phyloP scores from a whole-genome alignment of 208 protist genomes.

The Leishmania amazonensis region DNA sequence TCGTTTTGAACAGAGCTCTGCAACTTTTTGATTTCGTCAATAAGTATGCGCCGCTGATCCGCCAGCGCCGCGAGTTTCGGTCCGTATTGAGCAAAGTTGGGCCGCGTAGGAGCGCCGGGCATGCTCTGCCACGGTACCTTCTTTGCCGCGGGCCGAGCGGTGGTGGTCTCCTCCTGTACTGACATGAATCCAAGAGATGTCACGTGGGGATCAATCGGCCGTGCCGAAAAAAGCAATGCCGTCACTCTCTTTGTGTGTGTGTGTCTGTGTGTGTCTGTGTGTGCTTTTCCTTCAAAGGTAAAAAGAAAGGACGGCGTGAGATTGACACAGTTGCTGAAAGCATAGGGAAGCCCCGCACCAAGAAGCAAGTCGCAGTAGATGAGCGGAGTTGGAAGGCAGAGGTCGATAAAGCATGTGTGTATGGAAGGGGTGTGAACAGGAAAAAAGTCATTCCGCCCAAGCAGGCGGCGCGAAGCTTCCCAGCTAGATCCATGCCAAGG shows the following conservation, averaged over 20 bases:
- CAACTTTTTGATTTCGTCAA: constrained; percentile 67
- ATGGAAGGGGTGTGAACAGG: not conserved
- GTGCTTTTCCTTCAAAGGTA: not conserved
- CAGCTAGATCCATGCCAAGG: too few species aligned
- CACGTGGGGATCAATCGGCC: not conserved
- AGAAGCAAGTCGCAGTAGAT: not conserved
- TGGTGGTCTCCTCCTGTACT: constrained; percentile 7
- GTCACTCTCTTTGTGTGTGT: too few species aligned
- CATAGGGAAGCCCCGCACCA: not conserved
- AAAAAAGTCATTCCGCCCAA: not conserved
- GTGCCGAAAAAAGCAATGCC: too few species aligned
- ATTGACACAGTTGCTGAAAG: not conserved
- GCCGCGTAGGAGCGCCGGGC: constrained; percentile 54
- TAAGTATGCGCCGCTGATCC: constrained; percentile 44
- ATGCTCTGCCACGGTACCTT: constrained; percentile 59
- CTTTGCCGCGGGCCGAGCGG: not conserved
- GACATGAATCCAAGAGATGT: constrained; percentile 6
- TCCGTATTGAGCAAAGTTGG: constrained; percentile 48
- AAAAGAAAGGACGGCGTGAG: not conserved
- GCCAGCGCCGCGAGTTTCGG: constrained; percentile 41
- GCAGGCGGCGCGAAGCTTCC: not conserved
- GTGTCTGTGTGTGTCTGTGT: not conserved
- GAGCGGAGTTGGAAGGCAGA: not conserved
- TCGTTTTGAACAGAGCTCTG: constrained; percentile 49
- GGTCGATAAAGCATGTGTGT: not conserved